Percentiles rank a stretch among this genome's conserved stretches.
Conservation (phyloP, 768 basidiomycete species). For the Suillus subluteus region DNA sequence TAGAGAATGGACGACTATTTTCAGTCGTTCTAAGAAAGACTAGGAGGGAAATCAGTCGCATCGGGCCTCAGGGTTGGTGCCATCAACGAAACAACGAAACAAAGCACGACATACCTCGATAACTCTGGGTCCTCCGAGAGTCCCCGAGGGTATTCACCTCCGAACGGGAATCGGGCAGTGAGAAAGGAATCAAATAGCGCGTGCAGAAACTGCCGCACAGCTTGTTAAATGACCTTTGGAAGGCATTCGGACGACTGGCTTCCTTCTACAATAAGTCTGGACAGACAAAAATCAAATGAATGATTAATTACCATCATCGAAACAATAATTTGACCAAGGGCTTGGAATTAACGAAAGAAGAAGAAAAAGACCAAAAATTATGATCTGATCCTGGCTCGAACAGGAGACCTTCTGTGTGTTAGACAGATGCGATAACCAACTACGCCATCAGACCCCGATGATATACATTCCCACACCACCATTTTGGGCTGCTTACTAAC, state of each 20-base stretch:
- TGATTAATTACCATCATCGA: conserved; percentile 4
- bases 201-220: conserved; percentile 9
- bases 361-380: not conserved
- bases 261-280: not conserved
- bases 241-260: conserved; percentile 7
- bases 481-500: not conserved
- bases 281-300: not conserved
- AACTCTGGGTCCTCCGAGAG: not conserved
- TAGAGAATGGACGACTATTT: not conserved
- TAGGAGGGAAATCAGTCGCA: not conserved
- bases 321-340: too few species aligned
- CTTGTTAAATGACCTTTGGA: not conserved
- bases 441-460: conserved; percentile 13
- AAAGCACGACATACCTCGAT: not conserved
- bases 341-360: too few species aligned
- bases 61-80: not conserved
- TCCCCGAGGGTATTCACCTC: conserved; percentile 54
- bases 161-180: conserved; percentile 49
- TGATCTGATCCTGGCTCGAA: conserved; percentile 8
- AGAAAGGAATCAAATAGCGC: conserved; percentile 38
- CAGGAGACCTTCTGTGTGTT: conserved; percentile 57
- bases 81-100: not conserved
- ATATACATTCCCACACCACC: conserved; percentile 6
- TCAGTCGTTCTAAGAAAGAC: not conserved
- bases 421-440: conserved; percentile 83